Percentiles rank a stretch among this genome's conserved stretches.
Conservation (phyloP, 345 rosid species). For the Syzygium aromaticum region DNA sequence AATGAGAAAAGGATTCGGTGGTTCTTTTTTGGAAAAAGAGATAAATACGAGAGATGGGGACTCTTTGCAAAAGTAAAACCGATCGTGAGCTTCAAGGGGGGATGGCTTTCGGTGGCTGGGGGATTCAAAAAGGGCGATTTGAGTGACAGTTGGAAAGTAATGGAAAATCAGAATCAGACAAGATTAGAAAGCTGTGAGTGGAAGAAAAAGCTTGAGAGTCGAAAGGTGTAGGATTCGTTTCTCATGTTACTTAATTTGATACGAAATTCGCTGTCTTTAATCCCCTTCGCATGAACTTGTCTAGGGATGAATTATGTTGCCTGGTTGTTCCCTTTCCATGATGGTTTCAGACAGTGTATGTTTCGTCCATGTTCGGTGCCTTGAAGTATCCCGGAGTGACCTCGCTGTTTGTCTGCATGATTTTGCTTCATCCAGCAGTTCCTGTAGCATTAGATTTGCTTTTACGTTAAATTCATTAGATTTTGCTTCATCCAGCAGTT, state of each 20-base stretch:
- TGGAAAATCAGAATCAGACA: neutral
- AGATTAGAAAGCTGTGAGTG: neutral
- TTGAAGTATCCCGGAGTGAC: neutral
- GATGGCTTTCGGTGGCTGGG: neutral
- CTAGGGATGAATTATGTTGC: neutral
- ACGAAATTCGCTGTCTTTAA: neutral
- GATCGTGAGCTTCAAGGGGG: neutral
- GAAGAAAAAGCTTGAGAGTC: neutral
- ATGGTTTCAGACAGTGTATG: neutral
- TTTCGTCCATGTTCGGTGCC: neutral
- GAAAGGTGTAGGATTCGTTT: too few species aligned
- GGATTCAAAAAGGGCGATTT: neutral
- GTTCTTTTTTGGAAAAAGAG: too few species aligned
- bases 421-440: neutral
- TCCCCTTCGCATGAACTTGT: neutral
- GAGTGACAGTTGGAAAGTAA: neutral
- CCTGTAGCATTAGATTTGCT: fast-evolving
- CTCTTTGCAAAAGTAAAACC: neutral
- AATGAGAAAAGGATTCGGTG: too few species aligned
- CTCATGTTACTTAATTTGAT: neutral
- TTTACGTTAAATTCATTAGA: too few species aligned
- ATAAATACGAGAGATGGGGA: too few species aligned
- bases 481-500: neutral
- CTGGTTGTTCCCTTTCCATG: neutral
- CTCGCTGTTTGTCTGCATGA: neutral